phyloP scores from a whole-genome alignment of 2,329 filamentous ascomycete genomes.

The Epicoccum nigrum region DNA sequence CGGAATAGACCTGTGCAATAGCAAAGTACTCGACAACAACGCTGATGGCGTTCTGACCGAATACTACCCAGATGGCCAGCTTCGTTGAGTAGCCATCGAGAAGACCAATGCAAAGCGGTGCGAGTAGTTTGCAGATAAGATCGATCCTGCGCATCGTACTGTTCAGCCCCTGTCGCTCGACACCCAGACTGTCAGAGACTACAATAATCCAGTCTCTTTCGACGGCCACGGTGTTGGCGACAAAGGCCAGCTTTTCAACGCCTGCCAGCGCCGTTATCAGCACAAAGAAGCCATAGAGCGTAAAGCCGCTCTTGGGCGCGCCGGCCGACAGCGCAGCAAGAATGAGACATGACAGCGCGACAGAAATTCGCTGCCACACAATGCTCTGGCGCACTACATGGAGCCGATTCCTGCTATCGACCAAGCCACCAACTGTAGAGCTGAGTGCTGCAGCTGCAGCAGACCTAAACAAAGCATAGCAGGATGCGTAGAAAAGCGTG shows the following conservation, averaged over 20 bases:
- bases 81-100: slow-evolving; percentile 57
- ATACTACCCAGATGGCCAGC: slow-evolving; percentile 57
- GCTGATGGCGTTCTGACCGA: slow-evolving; percentile 58
- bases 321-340: slow-evolving; percentile 27
- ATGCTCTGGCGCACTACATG: slow-evolving; percentile 50
- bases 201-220: slow-evolving; percentile 74
- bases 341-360: slow-evolving; percentile 42
- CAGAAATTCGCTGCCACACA: slow-evolving; percentile 43
- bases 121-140: slow-evolving; percentile 63
- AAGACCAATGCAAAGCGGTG: slow-evolving; percentile 59
- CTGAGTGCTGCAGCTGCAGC: slow-evolving; percentile 64
- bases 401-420: slow-evolving; percentile 60
- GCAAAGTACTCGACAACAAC: slow-evolving; percentile 60
- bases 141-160: slow-evolving; percentile 66
- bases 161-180: slow-evolving; percentile 55
- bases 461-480: slow-evolving; percentile 70
- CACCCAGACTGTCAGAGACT: slow-evolving; percentile 49
- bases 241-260: slow-evolving; percentile 69
- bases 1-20: slow-evolving; percentile 53
- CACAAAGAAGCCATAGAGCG: slow-evolving; percentile 39
- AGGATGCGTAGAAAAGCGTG: slow-evolving; percentile 69
- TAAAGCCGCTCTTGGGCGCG: slow-evolving; percentile 10
- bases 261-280: slow-evolving; percentile 64
- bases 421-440: slow-evolving; percentile 62
- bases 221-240: slow-evolving; percentile 70